These are phyloP conservation scores for Nakazawaea molendinolei DNA, from an alignment of 805 yeast genomes.

Conservation along the genomic window DNA sequence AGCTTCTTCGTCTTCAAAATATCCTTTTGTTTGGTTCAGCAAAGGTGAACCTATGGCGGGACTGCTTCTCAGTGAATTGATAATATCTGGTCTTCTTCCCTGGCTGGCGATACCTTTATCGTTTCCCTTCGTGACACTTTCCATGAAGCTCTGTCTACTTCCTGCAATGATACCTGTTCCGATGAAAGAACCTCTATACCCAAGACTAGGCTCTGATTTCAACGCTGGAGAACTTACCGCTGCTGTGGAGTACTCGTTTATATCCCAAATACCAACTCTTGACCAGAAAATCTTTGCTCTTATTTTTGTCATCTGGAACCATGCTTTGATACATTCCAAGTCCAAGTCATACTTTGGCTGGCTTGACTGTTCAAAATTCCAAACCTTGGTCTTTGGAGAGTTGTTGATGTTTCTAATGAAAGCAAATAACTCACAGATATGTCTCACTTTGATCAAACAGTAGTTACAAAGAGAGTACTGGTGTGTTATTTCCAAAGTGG, in stretches of 20 bases:
- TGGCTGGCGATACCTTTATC: conserved; percentile 1
- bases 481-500: conserved; percentile 26
- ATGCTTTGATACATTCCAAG: conserved; percentile 32
- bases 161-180: conserved; percentile 11
- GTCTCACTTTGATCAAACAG: conserved; percentile 74
- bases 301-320: conserved; percentile 58
- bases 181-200: conserved; percentile 8
- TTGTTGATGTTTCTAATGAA: conserved; percentile 56
- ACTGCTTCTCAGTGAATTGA: conserved; percentile 3
- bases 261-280: conserved; percentile 73
- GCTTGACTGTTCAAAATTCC: conserved; percentile 45
- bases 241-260: conserved; percentile 11
- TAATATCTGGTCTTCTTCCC: conserved; percentile 8
- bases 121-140: conserved; percentile 3
- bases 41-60: conserved; percentile 5
- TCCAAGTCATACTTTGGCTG: conserved; percentile 13
- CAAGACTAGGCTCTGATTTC: conserved; percentile 1
- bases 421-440: conserved; percentile 77
- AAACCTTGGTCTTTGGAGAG: conserved; percentile 38
- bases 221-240: not conserved
- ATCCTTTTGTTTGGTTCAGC: conserved; percentile 2
- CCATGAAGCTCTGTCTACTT: conserved; percentile 11
- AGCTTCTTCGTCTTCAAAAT: conserved; percentile 5
- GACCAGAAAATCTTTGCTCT: conserved; percentile 80
- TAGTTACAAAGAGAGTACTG: conserved; percentile 72